These are phyloP conservation scores for Cyclotella cryptica DNA, from an alignment of 108 stramenopile species.

Conservation along the genomic window DNA sequence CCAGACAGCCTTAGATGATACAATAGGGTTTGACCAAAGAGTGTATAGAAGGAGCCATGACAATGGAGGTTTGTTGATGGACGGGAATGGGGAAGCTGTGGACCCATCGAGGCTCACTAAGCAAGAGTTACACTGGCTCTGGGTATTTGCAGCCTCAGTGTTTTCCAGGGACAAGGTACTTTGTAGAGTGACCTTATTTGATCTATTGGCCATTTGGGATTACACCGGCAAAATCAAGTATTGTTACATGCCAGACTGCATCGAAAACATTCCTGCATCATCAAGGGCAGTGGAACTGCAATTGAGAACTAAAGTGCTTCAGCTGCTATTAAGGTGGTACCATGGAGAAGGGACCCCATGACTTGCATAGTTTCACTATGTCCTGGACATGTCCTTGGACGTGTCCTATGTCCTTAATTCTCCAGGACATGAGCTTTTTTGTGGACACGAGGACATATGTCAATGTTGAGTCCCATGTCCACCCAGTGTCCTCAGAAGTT, in stretches of 20 bases:
- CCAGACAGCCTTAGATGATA: too few species aligned
- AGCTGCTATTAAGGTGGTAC: neutral
- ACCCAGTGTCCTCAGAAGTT: too few species aligned
- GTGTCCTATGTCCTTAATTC: too few species aligned
- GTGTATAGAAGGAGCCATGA: too few species aligned
- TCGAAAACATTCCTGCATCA: neutral
- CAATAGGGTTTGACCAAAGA: too few species aligned
- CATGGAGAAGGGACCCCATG: neutral
- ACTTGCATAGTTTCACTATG: too few species aligned
- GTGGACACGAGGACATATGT: too few species aligned
- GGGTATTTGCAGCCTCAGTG: neutral
- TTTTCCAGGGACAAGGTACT: neutral
- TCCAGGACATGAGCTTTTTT: too few species aligned
- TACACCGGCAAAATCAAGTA: neutral
- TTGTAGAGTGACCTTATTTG: neutral
- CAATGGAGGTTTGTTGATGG: too few species aligned
- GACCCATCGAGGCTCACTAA: neutral
- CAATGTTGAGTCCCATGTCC: too few species aligned
- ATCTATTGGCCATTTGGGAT: neutral
- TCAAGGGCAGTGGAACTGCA: neutral
- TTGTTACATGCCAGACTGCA: neutral
- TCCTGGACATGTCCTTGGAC: too few species aligned
- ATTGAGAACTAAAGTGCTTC: neutral
- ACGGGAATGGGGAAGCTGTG: neutral
- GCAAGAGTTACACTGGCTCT: neutral